phyloP scores from a whole-genome alignment of 352 stramenopile genomes.

The Plasmopara halstedii region DNA sequence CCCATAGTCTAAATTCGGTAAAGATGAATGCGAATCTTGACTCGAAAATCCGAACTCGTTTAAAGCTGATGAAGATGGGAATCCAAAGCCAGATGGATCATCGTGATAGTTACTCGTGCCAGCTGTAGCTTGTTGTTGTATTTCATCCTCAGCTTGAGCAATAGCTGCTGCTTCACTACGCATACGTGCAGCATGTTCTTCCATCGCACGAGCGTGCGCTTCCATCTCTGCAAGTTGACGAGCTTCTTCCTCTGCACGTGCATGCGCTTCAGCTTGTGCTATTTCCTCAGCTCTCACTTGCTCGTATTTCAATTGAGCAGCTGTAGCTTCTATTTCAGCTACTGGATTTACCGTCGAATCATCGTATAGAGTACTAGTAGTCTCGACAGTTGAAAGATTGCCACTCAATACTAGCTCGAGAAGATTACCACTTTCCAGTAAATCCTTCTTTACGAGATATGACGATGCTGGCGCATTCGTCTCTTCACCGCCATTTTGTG shows the following conservation, averaged over 20 bases:
- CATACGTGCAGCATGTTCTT: conserved; percentile 16
- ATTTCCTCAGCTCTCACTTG: conserved; percentile 24
- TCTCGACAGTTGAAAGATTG: conserved; percentile 8
- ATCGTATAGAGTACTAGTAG: conserved; percentile 5
- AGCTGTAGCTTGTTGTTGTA: conserved; percentile 18
- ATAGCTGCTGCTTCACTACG: conserved; percentile 14
- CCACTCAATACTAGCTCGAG: conserved; percentile 39
- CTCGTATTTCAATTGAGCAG: conserved; percentile 14
- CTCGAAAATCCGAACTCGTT: conserved; percentile 34
- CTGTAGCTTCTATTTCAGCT: conserved; percentile 19
- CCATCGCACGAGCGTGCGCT: conserved; percentile 18
- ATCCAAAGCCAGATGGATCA: conserved; percentile 12
- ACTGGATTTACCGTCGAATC: background rate
- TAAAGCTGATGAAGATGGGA: conserved; percentile 13
- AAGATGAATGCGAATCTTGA: conserved; percentile 21
- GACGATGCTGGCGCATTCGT: conserved; percentile 34
- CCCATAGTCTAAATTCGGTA: conserved; percentile 13
- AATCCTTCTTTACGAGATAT: conserved; percentile 70
- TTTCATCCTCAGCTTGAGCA: conserved; percentile 25
- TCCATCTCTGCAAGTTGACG: conserved; percentile 18
- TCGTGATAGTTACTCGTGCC: conserved; percentile 15
- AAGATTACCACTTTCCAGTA: conserved; percentile 60
- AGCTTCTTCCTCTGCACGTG: conserved; percentile 23
- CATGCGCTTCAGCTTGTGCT: conserved; percentile 18
- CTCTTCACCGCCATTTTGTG: conserved; percentile 58